Base-by-base conservation (phyloP, 1,284 basidiomycete genomes). In the Ustilago lituana region DNA sequence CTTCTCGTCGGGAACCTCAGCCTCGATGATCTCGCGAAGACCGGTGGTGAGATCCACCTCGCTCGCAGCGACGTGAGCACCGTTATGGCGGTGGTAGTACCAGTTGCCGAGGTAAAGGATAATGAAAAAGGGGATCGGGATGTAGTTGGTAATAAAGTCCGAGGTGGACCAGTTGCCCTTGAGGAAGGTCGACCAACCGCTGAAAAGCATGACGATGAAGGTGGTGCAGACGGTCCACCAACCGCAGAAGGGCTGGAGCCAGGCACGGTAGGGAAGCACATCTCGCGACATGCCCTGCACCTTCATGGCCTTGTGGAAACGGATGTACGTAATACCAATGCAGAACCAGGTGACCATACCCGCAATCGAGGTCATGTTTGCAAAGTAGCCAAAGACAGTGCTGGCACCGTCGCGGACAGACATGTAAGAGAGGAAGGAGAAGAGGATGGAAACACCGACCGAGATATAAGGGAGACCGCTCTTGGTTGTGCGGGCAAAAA, bases 291-390 rank as follows among this genome's bases (percentile, higher is more conserved):
- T 81, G 23, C 87, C 87, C 76, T 90, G 89, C n/a, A 74, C 82
- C 77, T 85, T 85, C 80, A 87, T 83, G n/a, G 88, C 89, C 63
- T 85, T 85, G 72, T 87, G 87, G 87, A 92, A 93, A 82, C 86
- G 87, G 51, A 91, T 77, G 83, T 90, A 92, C 10, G 89, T 88
- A 43, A 90, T 51, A 78, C 89, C 88, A 82, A 92, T 91, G 52
- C 87, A 91, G 78, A 90, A 89, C 93, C 93, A 95, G n/a, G 90
- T 91, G 83, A 91, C 85, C 50, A 90, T 81, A 43, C 89, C 89
- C 12, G 86, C 85, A 32, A 88, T 87, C 17, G 89, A 87, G 11
- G 85, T 89, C 59, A 91, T 83, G 80, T 89, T 89, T 75, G 89
- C 56, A 75, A 76, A 65, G 60, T 73, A 82, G 53, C 78, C 83